A percentile compares a stretch with the other conserved stretches of the same genome.
phyloP scores from a whole-genome alignment of 2,329 filamentous ascomycete genomes.

The Calonectria fujianensis region DNA sequence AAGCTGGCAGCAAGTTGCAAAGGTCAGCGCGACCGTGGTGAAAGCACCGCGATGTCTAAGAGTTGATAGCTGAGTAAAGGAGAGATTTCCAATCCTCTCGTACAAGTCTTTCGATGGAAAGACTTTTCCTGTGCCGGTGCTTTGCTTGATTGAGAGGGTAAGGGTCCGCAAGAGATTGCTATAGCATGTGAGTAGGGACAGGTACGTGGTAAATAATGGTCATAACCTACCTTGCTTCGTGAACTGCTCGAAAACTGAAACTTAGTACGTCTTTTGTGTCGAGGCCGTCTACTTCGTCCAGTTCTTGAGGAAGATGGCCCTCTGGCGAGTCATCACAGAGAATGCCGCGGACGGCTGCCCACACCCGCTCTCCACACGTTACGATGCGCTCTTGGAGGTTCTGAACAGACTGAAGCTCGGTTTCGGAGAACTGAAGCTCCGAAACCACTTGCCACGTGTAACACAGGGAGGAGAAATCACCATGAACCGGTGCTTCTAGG shows the following conservation, averaged over 20 bases:
- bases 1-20: slow-evolving; percentile 85
- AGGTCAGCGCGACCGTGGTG: slow-evolving; percentile 92
- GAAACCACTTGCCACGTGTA: slow-evolving; percentile 73
- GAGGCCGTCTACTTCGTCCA: slow-evolving; percentile 82
- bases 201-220: not conserved
- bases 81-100: slow-evolving; percentile 80
- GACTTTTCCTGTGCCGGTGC: slow-evolving; percentile 65
- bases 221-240: slow-evolving; percentile 85
- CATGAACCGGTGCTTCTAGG: slow-evolving; percentile 80
- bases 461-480: slow-evolving; percentile 79
- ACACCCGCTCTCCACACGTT: slow-evolving; percentile 79
- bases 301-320: slow-evolving; percentile 85
- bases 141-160: slow-evolving; percentile 71
- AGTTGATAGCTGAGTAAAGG: slow-evolving; percentile 87
- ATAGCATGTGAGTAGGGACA: slow-evolving; percentile 45
- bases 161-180: slow-evolving; percentile 84
- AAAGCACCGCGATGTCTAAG: slow-evolving; percentile 95
- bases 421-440: slow-evolving; percentile 62
- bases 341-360: slow-evolving; percentile 83
- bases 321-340: slow-evolving; percentile 97
- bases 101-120: slow-evolving; percentile 74
- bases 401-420: slow-evolving; percentile 60
- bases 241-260: slow-evolving; percentile 95
- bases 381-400: slow-evolving; percentile 74
- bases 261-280: slow-evolving; percentile 93